Evolutionary conservation across 441 rosid species (phyloP), one percentile per base, ranked within the genome.

Genomic region (Brassica balearica): DNA sequence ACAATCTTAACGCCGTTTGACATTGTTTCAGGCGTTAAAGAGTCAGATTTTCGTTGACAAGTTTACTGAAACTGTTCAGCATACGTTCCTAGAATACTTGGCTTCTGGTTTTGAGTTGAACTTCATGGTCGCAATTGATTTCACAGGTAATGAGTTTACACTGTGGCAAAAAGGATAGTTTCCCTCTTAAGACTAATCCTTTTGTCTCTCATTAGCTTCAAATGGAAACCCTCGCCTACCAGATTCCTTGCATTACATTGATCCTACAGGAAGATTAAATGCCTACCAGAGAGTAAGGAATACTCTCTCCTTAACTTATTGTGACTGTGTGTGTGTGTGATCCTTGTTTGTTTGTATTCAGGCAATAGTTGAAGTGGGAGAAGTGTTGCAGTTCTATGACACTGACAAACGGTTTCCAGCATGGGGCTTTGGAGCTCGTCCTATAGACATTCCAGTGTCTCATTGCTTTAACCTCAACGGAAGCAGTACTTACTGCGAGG

Each of bases 381-480:
- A 92, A 72, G 96, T 95, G 25, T 79, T 95, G 82, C 94, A 95
- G 85, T 89, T 89, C 82, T 95, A 95, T 80, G 97, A 92, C 82
- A 46, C 89, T 15, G 97, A 95, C 82, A 88, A 82, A 84, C 91
- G 86, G 76, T 95, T 92, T 84, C 94, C 97, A 6, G 97, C 97
- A 1, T 95, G 99, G 99, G 97, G 99, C 17, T 95, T 95, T 78
- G 99, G 99, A 76, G 99, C 96, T 69, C 89, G 97, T 69, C 97
- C 99, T 63, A 88, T 90, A 56, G 97, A 90, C 72, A 93, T 94
- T 41, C 95, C 97, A 1, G 97, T 95, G 69, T 92, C 93, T 32
- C 99, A 95, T 87, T 91, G 96, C 84, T 95, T 92, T 84, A 95
- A 88, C 88, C 85, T 95, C 86, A 95, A 88, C 27, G 99, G 99